Percentiles rank a stretch among this genome's conserved stretches.
These are phyloP conservation scores for Ilyonectria robusta DNA, from an alignment of 2,329 filamentous ascomycete species.

Conservation along the genomic window DNA sequence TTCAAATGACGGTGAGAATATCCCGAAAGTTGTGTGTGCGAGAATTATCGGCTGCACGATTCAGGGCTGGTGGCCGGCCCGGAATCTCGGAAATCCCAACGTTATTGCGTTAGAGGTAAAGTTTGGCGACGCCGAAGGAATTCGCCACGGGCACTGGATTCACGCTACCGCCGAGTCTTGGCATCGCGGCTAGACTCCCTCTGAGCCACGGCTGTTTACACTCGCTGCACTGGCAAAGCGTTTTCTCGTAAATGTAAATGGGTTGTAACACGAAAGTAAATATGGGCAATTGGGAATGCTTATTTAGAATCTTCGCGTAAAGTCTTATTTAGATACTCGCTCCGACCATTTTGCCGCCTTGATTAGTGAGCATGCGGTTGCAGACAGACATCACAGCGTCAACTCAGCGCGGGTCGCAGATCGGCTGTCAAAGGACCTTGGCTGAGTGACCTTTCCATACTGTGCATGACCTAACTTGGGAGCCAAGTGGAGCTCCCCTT, in stretches of 20 bases:
- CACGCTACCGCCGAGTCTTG: conserved; percentile 17
- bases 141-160: conserved; percentile 13
- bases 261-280: too few relatives aligned
- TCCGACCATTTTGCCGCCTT: not conserved
- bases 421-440: conserved; percentile 1
- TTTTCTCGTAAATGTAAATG: too few relatives aligned
- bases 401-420: conserved; percentile 20
- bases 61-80: conserved; percentile 18
- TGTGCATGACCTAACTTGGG: not conserved
- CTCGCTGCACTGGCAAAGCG: not conserved
- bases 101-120: conserved; percentile 16
- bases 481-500: conserved; percentile 28
- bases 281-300: too few relatives aligned
- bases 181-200: conserved; percentile 9
- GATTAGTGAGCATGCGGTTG: conserved; percentile 21
- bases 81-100: conserved; percentile 21
- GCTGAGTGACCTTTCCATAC: not conserved
- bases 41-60: not conserved
- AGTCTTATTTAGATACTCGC: too few relatives aligned
- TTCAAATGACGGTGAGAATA: not conserved
- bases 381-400: conserved; percentile 11
- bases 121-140: conserved; percentile 6
- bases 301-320: too few relatives aligned
- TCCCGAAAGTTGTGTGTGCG: conserved; percentile 9
- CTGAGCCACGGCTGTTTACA: not conserved